These are phyloP conservation scores for Saccharum officinarum DNA, from an alignment of 176 grass and related monocot genomes.

Conservation along the genomic window DNA sequence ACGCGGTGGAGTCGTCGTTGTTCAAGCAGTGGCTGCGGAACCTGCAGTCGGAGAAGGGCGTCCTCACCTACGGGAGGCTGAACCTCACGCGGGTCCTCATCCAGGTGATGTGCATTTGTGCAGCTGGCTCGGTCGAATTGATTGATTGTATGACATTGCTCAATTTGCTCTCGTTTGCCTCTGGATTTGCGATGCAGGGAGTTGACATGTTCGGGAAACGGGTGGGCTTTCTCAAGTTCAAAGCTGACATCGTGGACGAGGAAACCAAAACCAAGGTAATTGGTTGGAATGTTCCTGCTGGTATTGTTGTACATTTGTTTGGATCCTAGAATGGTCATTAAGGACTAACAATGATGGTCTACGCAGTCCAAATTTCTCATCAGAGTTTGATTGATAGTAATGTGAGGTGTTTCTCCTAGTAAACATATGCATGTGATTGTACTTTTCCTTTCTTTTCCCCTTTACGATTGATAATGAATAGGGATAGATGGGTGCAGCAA, in stretches of 20 bases:
- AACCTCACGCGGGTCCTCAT: conserved; percentile 68
- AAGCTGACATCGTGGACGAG: conserved; percentile 80
- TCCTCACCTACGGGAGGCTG: conserved; percentile 57
- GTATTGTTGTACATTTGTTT: background rate
- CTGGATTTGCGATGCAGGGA: conserved; percentile 43
- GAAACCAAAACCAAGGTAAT: conserved; percentile 75
- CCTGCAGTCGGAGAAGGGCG: conserved; percentile 71
- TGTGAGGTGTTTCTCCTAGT: background rate
- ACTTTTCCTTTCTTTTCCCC: background rate
- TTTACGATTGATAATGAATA: background rate
- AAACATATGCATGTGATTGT: background rate
- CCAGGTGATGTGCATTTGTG: conserved; percentile 50
- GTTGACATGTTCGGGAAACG: conserved; percentile 88
- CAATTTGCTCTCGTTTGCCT: background rate
- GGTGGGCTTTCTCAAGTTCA: conserved; percentile 94
- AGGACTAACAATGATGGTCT: background rate
- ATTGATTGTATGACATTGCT: background rate
- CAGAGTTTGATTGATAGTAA: background rate
- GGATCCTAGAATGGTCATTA: background rate
- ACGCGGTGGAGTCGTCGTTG: conserved; percentile 59
- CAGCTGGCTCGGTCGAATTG: background rate
- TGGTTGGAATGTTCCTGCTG: conserved; percentile 7
- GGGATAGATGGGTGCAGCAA: background rate
- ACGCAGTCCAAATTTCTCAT: background rate
- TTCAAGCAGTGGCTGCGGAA: conserved; percentile 85